Conservation (phyloP, 2,329 filamentous ascomycete species). For the Colletotrichum spaethianum region DNA sequence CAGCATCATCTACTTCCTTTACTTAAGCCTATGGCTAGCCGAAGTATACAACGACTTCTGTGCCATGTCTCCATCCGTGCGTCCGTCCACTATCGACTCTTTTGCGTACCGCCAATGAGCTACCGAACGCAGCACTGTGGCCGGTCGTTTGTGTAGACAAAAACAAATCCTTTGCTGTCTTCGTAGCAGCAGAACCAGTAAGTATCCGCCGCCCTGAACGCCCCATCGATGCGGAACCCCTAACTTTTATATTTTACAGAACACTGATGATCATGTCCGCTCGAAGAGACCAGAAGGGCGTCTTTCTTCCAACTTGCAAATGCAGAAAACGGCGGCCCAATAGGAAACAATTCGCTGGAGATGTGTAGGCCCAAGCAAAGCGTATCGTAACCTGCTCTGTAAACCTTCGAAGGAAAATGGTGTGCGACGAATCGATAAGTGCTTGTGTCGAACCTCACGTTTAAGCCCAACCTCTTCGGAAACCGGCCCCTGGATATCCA, state of each 20-base stretch:
- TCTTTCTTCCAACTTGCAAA: not conserved
- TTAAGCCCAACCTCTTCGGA: constrained; percentile 35
- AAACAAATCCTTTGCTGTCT: constrained; percentile 2
- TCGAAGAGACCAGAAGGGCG: not conserved
- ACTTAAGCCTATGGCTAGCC: not conserved
- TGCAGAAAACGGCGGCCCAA: not conserved
- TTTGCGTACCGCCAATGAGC: constrained; percentile 2
- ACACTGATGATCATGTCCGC: not conserved
- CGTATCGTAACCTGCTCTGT: not conserved
- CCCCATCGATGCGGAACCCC: constrained; percentile 29
- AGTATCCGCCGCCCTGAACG: constrained; percentile 29
- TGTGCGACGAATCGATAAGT: not conserved
- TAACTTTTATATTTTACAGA: constrained; percentile 37
- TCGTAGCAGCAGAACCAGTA: not conserved
- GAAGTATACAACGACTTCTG: not conserved
- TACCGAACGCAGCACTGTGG: not conserved
- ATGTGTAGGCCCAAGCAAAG: not conserved
- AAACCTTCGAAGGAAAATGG: not conserved
- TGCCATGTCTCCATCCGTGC: not conserved
- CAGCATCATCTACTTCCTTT: not conserved
- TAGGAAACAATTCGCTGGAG: not conserved
- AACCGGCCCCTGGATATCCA: constrained; percentile 30
- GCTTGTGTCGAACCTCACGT: not conserved
- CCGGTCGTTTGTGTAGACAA: not conserved
- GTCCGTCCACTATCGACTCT: not conserved